Evolutionary conservation across 163 green algal species (phyloP), one percentile per base, ranked within the genome.

Genomic region (Chloromonas sp.): DNA sequence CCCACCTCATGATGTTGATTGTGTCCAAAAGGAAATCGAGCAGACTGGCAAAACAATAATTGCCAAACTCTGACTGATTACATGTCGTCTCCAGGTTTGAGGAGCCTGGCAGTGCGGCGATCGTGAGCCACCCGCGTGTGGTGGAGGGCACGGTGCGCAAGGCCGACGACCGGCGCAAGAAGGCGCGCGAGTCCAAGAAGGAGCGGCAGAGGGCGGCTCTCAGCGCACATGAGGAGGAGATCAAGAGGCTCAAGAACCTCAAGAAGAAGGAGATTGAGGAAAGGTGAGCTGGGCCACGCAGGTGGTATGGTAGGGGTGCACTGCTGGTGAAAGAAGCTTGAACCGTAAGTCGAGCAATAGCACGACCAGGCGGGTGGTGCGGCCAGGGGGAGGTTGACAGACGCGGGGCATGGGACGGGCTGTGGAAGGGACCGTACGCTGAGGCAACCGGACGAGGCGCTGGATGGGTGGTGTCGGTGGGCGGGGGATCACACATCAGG

Each of bases 171-270:
- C 82, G 88, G 78, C 90, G 94, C 62, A 94, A 94, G 89, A 77
- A 85, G 66, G 78, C 85, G 78, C 76, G 90, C n/a, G 84, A 89
- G 3, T 78, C 77, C 14, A 92, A 82, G 86, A 87, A 81, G 15
- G 89, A 92, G 85, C 87, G 93, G 0, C 62, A 89, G 83, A 85
- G 87, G 74, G 92, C 85, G 71, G 92, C 94, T 90, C 87, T 85
- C 76, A 88, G 86, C 70, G 82, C 83, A 81, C 87, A 87, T 11
- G 83, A 92, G 80, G 91, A 91, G 71, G 92, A 98, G 85, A 79
- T 99, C 59, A 95, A 95, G 91, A 88, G 93, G 58, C 91, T 98
- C 15, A 99, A 99, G 91, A 97, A 97, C 90, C 85, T 98, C 8
- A 98, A 98, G 87, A 95, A 93, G 82, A 81, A 89, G 62, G 94